phyloP scores from a whole-genome alignment of 371 early-diverging fungal species.

The Rhizomucor miehei region DNA sequence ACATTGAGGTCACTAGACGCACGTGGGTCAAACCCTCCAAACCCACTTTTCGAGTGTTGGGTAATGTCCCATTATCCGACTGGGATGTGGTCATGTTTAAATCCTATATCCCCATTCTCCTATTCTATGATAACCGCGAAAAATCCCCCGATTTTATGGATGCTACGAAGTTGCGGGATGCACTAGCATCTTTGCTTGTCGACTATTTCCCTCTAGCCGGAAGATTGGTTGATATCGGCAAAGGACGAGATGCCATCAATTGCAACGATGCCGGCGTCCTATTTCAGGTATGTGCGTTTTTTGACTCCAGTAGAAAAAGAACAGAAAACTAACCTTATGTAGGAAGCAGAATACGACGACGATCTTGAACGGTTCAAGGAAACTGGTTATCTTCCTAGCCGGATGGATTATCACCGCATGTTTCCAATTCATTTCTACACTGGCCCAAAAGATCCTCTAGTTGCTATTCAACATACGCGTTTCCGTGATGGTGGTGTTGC shows the following conservation, averaged over 20 bases:
- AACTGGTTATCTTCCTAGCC: slow-evolving; percentile 32
- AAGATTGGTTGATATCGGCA: slow-evolving; percentile 31
- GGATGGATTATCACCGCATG: slow-evolving; percentile 39
- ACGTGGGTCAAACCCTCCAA: slow-evolving; percentile 23
- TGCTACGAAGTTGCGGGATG: slow-evolving; percentile 12
- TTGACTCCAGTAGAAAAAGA: too few relatives aligned
- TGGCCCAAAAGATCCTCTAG: slow-evolving; percentile 26
- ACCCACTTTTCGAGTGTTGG: slow-evolving; percentile 9
- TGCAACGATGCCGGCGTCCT: slow-evolving; percentile 34
- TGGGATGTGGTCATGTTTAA: slow-evolving; percentile 48
- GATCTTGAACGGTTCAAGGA: slow-evolving; percentile 16
- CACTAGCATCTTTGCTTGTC: slow-evolving; percentile 18
- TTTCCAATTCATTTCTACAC: slow-evolving; percentile 44
- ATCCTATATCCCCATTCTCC: slow-evolving; percentile 33
- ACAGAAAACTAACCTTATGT: background rate
- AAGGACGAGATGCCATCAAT: slow-evolving; percentile 34
- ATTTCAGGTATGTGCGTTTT: slow-evolving; percentile 25
- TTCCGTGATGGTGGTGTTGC: slow-evolving; percentile 39
- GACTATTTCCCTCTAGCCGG: slow-evolving; percentile 40
- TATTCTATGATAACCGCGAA: slow-evolving; percentile 27
- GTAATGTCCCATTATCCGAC: slow-evolving; percentile 26
- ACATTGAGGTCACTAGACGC: slow-evolving; percentile 7
- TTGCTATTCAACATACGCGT: slow-evolving; percentile 32
- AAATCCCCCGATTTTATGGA: slow-evolving; percentile 31
- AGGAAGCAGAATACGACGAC: slow-evolving; percentile 33